Percentiles rank a stretch among this genome's conserved stretches.
These are phyloP conservation scores for Venustampulla echinocandica DNA, from an alignment of 495 filamentous ascomycete species.

Conservation along the genomic window DNA sequence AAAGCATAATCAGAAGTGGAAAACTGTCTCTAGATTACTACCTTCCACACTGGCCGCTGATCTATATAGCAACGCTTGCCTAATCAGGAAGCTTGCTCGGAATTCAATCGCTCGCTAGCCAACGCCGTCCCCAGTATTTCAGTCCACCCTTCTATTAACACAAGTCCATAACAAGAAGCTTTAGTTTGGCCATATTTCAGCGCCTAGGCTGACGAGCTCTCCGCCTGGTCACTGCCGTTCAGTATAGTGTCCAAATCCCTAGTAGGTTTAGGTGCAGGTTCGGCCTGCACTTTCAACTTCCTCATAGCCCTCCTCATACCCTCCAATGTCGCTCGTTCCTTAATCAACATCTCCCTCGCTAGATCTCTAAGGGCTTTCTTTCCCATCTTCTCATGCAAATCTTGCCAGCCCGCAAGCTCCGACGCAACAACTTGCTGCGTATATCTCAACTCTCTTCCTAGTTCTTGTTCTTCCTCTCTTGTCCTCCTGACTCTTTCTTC, in stretches of 20 bases:
- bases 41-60: no score
- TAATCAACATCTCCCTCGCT: slow-evolving; percentile 66
- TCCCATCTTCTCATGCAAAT: slow-evolving; percentile 71
- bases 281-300: slow-evolving; percentile 29
- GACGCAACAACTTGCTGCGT: slow-evolving; percentile 88
- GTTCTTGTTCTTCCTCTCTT: slow-evolving; percentile 52
- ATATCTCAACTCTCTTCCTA: slow-evolving; percentile 75
- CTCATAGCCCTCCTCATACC: slow-evolving; percentile 70
- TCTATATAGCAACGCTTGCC: not conserved
- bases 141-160: slow-evolving; percentile 2
- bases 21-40: no score
- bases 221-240: not conserved
- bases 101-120: slow-evolving; percentile 2
- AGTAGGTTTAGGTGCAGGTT: not conserved
- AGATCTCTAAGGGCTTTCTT: slow-evolving; percentile 64
- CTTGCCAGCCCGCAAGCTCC: slow-evolving; percentile 90
- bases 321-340: slow-evolving; percentile 71
- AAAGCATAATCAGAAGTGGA: no score
- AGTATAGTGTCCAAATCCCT: not conserved
- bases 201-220: not conserved
- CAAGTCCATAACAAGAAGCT: not conserved
- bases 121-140: not conserved
- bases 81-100: not conserved
- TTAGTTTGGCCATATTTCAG: not conserved
- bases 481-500: slow-evolving; percentile 60